Conservation (phyloP, 768 basidiomycete species). For the Mycena vulgaris region DNA sequence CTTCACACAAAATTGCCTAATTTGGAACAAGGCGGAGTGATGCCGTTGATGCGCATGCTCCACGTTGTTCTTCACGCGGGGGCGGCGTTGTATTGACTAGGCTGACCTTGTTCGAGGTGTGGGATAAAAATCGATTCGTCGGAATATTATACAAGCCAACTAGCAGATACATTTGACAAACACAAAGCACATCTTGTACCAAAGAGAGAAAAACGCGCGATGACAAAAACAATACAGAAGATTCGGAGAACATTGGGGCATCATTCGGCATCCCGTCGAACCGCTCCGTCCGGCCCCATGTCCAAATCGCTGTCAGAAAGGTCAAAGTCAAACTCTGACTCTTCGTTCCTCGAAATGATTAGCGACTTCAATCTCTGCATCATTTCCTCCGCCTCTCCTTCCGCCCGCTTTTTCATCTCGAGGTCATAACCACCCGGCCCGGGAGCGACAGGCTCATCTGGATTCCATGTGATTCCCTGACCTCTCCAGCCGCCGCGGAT, state of each 20-base stretch:
- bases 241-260: too few relatives aligned
- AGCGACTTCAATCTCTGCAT: slow-evolving; percentile 39
- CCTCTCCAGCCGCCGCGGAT: slow-evolving; percentile 70
- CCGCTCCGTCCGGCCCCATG: slow-evolving; percentile 27
- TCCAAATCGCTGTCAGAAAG: slow-evolving; percentile 36
- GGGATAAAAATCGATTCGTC: background rate
- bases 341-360: slow-evolving; percentile 36
- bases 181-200: background rate
- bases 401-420: slow-evolving; percentile 31
- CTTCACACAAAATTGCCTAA: background rate
- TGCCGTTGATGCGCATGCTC: background rate
- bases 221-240: too few relatives aligned
- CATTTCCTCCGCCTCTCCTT: slow-evolving; percentile 41
- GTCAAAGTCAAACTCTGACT: slow-evolving; percentile 39
- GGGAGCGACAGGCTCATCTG: slow-evolving; percentile 48
- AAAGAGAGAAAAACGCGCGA: too few relatives aligned
- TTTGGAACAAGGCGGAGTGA: slow-evolving; percentile 12
- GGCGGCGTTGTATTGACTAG: background rate
- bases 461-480: slow-evolving; percentile 66
- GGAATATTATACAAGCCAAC: background rate
- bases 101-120: background rate
- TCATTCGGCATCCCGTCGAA: slow-evolving; percentile 40
- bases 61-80: background rate
- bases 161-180: background rate
- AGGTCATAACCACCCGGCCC: slow-evolving; percentile 25